Base-by-base conservation (phyloP, 495 filamentous ascomycete species). In the Xylaria cubensis region DNA sequence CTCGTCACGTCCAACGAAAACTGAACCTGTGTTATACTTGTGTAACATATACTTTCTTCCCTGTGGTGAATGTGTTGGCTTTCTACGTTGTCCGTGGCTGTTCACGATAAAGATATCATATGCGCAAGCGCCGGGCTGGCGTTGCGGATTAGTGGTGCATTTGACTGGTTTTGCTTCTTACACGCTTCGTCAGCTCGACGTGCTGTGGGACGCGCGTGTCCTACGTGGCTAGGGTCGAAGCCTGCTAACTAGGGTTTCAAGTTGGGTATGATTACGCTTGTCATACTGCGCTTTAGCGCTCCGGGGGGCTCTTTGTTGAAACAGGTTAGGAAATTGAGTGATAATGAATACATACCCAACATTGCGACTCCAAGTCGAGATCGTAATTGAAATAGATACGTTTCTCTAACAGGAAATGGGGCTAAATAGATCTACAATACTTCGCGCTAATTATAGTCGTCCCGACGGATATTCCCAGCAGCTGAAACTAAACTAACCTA, bases 1-100 rank as follows among this genome's bases (percentile, higher is more conserved):
- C 61, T 39, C 39, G 61, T 64, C n/a, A 64, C 61, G 44, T 64
- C 61, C 61, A 39, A 64, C 36, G 32, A 48, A 17, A 42, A 10
- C 21, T 46, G 9, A 41, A 32, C 41, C 39, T 26, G 4, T 15
- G 53, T 58, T 58, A 17, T 59, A 32, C 5, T 63, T 21, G 39
- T 39, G 61, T 39, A 63, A 51, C 48, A 50, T 10, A 51, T n/a
- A 4, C 10, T 24, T 21, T 24, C 19, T 51, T 24, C 41, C 26
- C 19, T 21, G 12, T 42, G 63, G 10, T 42, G 26, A 21, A 44
- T 15, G 61, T 17, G n/a, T 42, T 21, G 61, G 39, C 36, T 63
- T 4, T 26, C 44, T 4, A 21, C 1, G 61, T 63, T 63, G 21
- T n/a, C 39, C 36, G 61, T 42, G 21, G 34, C 58, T 61, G 58